Percentiles rank a stretch among this genome's conserved stretches.
Evolutionary conservation across 1,139 yeast species (phyloP).

Genomic region (Cylindricascospora bacillispora): DNA sequence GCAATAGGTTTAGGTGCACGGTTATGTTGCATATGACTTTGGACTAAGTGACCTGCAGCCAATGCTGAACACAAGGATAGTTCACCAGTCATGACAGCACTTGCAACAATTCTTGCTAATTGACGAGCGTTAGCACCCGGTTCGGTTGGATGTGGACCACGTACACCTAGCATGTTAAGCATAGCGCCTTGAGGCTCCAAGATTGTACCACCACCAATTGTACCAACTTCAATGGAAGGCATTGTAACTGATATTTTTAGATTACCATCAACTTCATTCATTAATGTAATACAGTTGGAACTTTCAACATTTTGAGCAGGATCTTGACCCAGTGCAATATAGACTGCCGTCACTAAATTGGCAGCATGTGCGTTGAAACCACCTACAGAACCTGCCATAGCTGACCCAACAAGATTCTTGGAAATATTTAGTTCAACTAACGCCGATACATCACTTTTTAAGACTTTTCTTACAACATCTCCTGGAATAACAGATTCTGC

Average conservation of each 20-base stretch:
- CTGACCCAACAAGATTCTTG: constrained; percentile 89
- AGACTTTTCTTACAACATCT: constrained; percentile 62
- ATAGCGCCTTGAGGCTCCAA: constrained; percentile 94
- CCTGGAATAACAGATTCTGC: constrained; percentile 93
- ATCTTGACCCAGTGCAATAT: constrained; percentile 93
- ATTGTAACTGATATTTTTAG: constrained; percentile 85
- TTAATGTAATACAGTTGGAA: constrained; percentile 90
- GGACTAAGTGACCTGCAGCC: constrained; percentile 79
- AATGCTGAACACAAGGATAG: constrained; percentile 45
- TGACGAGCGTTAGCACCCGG: constrained; percentile 96
- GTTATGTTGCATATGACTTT: constrained; percentile 95
- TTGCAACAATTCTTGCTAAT: constrained; percentile 87
- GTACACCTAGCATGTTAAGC: constrained; percentile 87
- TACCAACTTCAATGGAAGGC: constrained; percentile 99
- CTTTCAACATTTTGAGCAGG: constrained; percentile 98
- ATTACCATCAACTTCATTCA: constrained; percentile 76
- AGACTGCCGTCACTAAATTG: constrained; percentile 86
- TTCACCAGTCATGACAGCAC: constrained; percentile 94
- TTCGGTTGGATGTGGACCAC: constrained; percentile 86
- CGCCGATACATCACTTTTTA: constrained; percentile 87
- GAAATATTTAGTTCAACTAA: constrained; percentile 78
- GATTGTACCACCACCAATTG: constrained; percentile 98
- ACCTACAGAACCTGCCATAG: constrained; percentile 97
- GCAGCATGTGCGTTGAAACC: constrained; percentile 99
- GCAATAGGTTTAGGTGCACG: constrained; percentile 7